Evolutionary conservation across 2,329 filamentous ascomycete species (phyloP).

Genomic region (Xylaria polymorpha): DNA sequence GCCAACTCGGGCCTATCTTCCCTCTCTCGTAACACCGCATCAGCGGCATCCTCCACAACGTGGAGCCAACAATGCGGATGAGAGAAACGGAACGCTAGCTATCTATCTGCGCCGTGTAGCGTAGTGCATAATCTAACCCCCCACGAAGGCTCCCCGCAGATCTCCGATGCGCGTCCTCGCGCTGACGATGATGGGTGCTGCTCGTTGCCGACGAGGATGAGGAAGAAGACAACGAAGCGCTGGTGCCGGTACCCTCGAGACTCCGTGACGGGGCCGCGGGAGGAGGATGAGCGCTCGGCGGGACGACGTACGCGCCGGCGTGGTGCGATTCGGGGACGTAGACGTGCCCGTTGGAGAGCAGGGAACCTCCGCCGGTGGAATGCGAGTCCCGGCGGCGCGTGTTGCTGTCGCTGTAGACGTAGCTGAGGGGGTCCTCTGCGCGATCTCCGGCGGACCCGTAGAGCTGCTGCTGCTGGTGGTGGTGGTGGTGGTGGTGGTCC

Average conservation of each 20-base stretch:
- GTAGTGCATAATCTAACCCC: constrained; percentile 39
- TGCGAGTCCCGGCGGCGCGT: constrained; percentile 31
- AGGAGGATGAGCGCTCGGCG: constrained; percentile 21
- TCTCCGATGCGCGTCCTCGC: constrained; percentile 46
- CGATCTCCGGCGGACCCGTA: constrained; percentile 41
- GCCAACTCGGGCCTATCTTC: background rate
- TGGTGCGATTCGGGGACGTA: constrained; percentile 50
- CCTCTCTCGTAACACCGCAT: constrained; percentile 20
- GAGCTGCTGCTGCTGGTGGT: constrained; percentile 40
- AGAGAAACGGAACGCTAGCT: background rate
- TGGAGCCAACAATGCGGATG: background rate
- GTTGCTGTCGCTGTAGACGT: constrained; percentile 48
- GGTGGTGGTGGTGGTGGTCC: too few relatives aligned
- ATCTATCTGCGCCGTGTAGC: too few relatives aligned
- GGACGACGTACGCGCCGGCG: constrained; percentile 39
- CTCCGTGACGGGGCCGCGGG: too few relatives aligned
- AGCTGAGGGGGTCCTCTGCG: constrained; percentile 45
- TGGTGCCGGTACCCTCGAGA: background rate
- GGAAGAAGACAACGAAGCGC: background rate
- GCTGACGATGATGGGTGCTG: constrained; percentile 44
- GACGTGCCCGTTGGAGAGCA: constrained; percentile 51
- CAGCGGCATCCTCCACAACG: constrained; percentile 6
- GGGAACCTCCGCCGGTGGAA: constrained; percentile 37
- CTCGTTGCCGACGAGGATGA: background rate
- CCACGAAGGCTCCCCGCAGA: constrained; percentile 51